Percentiles rank a stretch among this genome's conserved stretches.
These are phyloP conservation scores for Asclepias syriaca DNA, from an alignment of 257 asterid species.

Conservation along the genomic window DNA sequence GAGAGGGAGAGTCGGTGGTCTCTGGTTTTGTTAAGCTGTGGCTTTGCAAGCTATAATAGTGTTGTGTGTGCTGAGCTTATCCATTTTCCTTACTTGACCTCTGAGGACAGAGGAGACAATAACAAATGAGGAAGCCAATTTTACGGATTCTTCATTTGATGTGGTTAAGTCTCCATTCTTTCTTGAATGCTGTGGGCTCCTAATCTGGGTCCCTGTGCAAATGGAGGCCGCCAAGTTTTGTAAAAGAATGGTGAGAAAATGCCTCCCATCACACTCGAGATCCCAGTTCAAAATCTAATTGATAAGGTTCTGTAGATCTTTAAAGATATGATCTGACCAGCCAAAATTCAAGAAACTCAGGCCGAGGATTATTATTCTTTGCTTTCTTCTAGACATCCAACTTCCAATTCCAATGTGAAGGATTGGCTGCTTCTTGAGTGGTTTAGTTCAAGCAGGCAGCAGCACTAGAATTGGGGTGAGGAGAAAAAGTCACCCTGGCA, in stretches of 20 bases:
- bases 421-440: not conserved
- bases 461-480: not conserved
- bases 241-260: not conserved
- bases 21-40: not conserved
- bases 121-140: not conserved
- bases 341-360: not conserved
- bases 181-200: not conserved
- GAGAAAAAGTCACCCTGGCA: not conserved
- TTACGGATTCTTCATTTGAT: not conserved
- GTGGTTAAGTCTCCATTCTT: not conserved
- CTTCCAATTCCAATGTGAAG: not conserved
- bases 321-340: not conserved
- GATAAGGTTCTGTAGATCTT: not conserved
- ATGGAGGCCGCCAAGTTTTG: slow-evolving; percentile 2
- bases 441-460: not conserved
- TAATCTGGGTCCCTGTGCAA: not conserved
- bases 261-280: not conserved
- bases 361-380: not conserved
- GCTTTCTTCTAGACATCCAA: not conserved
- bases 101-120: not conserved
- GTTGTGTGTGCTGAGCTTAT: not conserved
- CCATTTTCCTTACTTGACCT: not conserved
- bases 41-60: not conserved
- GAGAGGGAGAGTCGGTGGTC: not conserved
- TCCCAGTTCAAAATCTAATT: not conserved